Evolutionary conservation across 1,139 yeast species (phyloP).

Genomic region (Blastobotrys malaysiensis): DNA sequence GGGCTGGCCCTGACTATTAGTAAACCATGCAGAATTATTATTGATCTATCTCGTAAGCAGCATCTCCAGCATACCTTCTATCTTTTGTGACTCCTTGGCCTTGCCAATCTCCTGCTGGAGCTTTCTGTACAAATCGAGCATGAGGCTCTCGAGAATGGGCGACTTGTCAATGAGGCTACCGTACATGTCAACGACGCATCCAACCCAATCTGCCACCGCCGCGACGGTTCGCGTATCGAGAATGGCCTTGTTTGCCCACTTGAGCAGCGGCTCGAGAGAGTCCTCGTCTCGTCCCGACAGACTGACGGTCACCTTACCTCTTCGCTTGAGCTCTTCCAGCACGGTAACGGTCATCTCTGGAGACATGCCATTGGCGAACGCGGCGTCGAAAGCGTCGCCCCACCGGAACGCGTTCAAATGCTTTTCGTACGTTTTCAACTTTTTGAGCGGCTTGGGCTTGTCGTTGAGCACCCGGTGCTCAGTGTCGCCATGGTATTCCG

Average conservation of each 20-base stretch:
- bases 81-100: constrained; percentile 81
- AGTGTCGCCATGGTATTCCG: constrained; percentile 84
- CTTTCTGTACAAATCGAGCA: constrained; percentile 50
- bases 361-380: constrained; percentile 70
- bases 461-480: constrained; percentile 70
- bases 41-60: constrained; percentile 36
- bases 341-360: constrained; percentile 77
- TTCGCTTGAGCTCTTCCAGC: constrained; percentile 72
- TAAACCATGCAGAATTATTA: background rate
- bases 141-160: constrained; percentile 71
- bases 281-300: constrained; percentile 80
- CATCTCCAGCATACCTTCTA: constrained; percentile 93
- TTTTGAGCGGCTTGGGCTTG: constrained; percentile 44
- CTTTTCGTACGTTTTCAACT: constrained; percentile 74
- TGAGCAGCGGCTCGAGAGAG: constrained; percentile 73
- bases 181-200: constrained; percentile 75
- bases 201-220: constrained; percentile 77
- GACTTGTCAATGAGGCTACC: constrained; percentile 66
- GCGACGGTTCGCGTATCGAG: constrained; percentile 76
- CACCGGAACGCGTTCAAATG: constrained; percentile 83
- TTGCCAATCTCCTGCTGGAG: constrained; percentile 65
- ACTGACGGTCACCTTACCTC: constrained; percentile 82
- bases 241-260: constrained; percentile 70
- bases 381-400: constrained; percentile 88
- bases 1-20: too few species aligned